These are phyloP conservation scores for Melastoma candidum DNA, from an alignment of 441 rosid genomes.

Conservation along the genomic window DNA sequence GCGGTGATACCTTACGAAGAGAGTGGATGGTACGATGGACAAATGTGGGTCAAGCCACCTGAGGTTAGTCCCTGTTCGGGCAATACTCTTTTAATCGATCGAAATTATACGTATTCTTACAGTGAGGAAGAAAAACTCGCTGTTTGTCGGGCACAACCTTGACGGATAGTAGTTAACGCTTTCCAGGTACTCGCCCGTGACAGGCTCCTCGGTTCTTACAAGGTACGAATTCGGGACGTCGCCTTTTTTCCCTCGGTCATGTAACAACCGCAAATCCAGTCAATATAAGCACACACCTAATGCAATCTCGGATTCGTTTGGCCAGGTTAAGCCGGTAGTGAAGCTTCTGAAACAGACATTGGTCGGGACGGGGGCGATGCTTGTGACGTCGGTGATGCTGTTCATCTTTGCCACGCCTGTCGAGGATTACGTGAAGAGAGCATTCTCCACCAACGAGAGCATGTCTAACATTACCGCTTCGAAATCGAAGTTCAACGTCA, in stretches of 20 bases:
- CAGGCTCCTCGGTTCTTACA: constrained; percentile 79
- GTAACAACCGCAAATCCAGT: not conserved
- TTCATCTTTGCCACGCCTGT: constrained; percentile 78
- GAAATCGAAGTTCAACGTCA: constrained; percentile 47
- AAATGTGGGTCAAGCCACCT: constrained; percentile 95
- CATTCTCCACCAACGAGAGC: constrained; percentile 26
- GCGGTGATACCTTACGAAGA: constrained; percentile 95
- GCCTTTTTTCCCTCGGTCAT: not conserved
- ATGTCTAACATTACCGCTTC: constrained; percentile 30
- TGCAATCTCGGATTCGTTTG: constrained; percentile 1
- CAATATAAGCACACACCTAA: not conserved
- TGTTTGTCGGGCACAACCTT: not conserved
- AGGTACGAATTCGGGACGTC: constrained; percentile 31
- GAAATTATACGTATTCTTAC: not conserved
- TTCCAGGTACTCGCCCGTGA: constrained; percentile 87
- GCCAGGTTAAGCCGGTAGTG: constrained; percentile 82
- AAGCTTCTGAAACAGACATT: constrained; percentile 81
- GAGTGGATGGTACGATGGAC: constrained; percentile 97
- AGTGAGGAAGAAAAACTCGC: constrained; percentile 1
- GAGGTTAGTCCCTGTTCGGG: constrained; percentile 44
- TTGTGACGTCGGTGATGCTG: constrained; percentile 51
- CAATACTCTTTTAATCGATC: not conserved
- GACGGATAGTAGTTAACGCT: not conserved
- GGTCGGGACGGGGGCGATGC: constrained; percentile 69
- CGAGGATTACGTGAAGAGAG: constrained; percentile 46